Conservation (phyloP, 164 flowering plant species). For the Taxillus chinensis region DNA sequence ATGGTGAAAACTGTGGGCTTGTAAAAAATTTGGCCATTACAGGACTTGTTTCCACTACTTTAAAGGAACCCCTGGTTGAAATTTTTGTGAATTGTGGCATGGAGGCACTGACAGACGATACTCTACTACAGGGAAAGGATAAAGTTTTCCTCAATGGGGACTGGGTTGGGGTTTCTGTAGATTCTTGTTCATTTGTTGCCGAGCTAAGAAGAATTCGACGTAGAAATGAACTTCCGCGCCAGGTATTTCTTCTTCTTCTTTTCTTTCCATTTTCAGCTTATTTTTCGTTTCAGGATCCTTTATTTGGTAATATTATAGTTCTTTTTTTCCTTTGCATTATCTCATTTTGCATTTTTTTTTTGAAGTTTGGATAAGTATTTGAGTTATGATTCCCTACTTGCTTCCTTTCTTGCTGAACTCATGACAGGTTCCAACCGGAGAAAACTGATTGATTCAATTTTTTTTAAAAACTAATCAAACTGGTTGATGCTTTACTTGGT, state of each 20-base stretch:
- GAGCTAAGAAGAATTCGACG: constrained; percentile 60
- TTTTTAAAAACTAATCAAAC: no score
- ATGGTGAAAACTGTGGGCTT: constrained; percentile 95
- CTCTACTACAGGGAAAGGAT: constrained; percentile 34
- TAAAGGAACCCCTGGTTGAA: constrained; percentile 35
- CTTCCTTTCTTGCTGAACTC: no score
- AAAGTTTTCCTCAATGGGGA: constrained; percentile 79
- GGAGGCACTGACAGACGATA: constrained; percentile 46
- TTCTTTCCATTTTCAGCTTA: no score
- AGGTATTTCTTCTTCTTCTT: constrained; percentile 29
- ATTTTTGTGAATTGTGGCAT: constrained; percentile 53
- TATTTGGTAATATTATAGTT: no score
- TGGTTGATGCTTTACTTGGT: no score
- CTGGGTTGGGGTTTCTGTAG: constrained; percentile 73
- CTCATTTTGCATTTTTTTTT: no score
- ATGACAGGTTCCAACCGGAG: no score
- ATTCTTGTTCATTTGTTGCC: constrained; percentile 51
- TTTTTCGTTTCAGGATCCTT: no score
- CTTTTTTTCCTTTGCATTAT: no score
- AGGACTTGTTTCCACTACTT: constrained; percentile 58
- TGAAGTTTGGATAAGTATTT: no score
- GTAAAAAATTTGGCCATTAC: constrained; percentile 82
- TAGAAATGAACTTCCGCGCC: constrained; percentile 37
- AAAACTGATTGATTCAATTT: no score
- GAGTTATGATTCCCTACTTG: no score